Base-by-base conservation (phyloP, 2,329 filamentous ascomycete genomes). In the Claviceps citrina region DNA sequence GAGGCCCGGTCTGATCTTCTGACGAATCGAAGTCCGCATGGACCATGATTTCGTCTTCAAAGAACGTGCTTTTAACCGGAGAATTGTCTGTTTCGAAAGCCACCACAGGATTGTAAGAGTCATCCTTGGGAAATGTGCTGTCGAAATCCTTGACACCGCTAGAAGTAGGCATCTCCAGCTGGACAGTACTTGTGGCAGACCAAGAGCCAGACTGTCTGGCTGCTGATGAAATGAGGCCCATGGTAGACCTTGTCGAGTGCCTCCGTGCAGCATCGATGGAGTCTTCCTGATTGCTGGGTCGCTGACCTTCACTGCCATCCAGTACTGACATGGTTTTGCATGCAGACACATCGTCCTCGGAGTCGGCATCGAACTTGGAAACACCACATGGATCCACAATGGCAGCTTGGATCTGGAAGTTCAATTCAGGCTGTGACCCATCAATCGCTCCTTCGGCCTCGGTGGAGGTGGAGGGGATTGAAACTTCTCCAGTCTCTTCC, bases 221-320 rank as follows among this genome's bases (percentile, higher is more conserved):
- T 28, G 84, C 60, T 19, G 77, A 74, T 1, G 76, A n/a, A n/a
- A n/a, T 81, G 45, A 82, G 79, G 2, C 76, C 75, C 46, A 60
- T 49, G 2, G 53, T 57, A 3, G 53, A 57, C 16, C 57, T 51
- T 20, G 56, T 50, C 19, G 55, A 52, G 34, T 31, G 41, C 46
- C 9, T 39, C n/a, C 8, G 34, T 9, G 35, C 33, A 9, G 38
- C 18, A n/a, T 20, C 18, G 12, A 30, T 36, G 7, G 15, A 27
- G 28, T 40, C 28, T 28, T 16, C 18, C 15, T 10, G 18, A 26
- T 36, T 19, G 8, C 19, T 32, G 19, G 5, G n/a, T 20, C 26
- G 25, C 12, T 6, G 25, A 13, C 7, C 22, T 22, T n/a, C 15
- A 13, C 15, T 10, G 13, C 10, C 33, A 9, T 19, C 16, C 10